Evolutionary conservation across 1,284 basidiomycete genomes (phyloP).

Genomic region (Neolentinus lepideus): DNA sequence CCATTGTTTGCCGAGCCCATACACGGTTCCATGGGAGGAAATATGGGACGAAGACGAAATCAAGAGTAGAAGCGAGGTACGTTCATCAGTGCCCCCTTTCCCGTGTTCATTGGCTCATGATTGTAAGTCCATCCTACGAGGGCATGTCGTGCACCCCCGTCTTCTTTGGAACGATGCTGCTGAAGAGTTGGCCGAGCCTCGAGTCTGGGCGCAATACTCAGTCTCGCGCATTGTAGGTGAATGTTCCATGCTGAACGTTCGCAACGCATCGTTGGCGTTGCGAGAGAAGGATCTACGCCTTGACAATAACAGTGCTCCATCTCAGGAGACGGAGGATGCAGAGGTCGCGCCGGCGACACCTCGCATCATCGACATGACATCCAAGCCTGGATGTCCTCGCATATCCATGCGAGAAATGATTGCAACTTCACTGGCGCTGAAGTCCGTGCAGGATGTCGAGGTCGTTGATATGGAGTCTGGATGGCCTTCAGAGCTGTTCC

Average conservation of each 20-base stretch:
- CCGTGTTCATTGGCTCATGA: slow-evolving; percentile 4
- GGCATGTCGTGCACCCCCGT: slow-evolving; percentile 67
- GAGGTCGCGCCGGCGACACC: neutral
- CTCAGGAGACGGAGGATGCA: neutral
- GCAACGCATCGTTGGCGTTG: slow-evolving; percentile 41
- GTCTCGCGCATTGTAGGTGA: slow-evolving; percentile 65
- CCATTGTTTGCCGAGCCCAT: slow-evolving; percentile 43
- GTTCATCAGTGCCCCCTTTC: slow-evolving; percentile 8
- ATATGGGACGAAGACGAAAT: slow-evolving; percentile 67
- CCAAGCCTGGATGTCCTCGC: slow-evolving; percentile 23
- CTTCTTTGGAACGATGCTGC: slow-evolving; percentile 60
- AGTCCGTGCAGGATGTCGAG: slow-evolving; percentile 56
- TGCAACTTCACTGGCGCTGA: slow-evolving; percentile 58
- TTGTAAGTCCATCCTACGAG: slow-evolving; percentile 56
- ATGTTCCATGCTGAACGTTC: slow-evolving; percentile 62
- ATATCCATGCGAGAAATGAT: slow-evolving; percentile 70
- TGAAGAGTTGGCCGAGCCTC: slow-evolving; percentile 55
- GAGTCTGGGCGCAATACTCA: slow-evolving; percentile 64
- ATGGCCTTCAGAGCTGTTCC: slow-evolving; percentile 41
- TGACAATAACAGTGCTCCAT: slow-evolving; percentile 3
- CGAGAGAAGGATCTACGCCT: slow-evolving; percentile 15
- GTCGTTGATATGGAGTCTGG: slow-evolving; percentile 38
- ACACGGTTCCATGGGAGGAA: slow-evolving; percentile 54
- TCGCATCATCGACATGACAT: neutral
- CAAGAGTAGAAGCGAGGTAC: slow-evolving; percentile 58